phyloP scores from a whole-genome alignment of 352 stramenopile species.

The Aphanomyces invadans region DNA sequence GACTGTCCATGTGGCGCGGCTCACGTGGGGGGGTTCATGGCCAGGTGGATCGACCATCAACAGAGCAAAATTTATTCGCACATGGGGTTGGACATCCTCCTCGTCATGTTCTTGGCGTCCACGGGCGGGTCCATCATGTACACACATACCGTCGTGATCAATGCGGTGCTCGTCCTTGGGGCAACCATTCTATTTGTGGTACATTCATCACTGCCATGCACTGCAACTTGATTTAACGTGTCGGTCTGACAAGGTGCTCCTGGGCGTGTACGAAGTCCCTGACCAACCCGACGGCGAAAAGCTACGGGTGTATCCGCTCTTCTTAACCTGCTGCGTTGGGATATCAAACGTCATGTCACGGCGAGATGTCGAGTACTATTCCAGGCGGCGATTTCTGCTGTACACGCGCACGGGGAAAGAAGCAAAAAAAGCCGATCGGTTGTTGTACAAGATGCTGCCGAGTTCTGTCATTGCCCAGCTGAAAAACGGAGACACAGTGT shows the following conservation, averaged over 20 bases:
- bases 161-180: conserved; percentile 50
- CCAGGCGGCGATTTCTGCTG: conserved; percentile 70
- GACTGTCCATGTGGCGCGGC: background rate
- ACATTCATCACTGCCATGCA: background rate
- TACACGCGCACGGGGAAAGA: conserved; percentile 74
- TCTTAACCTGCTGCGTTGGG: conserved; percentile 69
- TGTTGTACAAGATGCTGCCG: conserved; percentile 86
- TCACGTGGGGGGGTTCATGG: too few species aligned
- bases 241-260: background rate
- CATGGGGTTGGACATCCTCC: conserved; percentile 62
- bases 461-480: conserved; percentile 72
- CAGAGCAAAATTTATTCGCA: conserved; percentile 45
- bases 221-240: background rate
- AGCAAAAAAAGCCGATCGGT: conserved; percentile 69
- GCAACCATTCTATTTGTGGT: conserved; percentile 17
- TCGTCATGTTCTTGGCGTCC: conserved; percentile 79
- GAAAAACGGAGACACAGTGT: conserved; percentile 77
- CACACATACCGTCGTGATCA: conserved; percentile 21
- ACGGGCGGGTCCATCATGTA: conserved; percentile 73
- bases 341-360: conserved; percentile 75
- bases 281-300: conserved; percentile 4
- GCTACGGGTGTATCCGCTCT: conserved; percentile 47
- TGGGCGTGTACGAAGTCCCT: background rate
- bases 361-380: conserved; percentile 75
- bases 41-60: conserved; percentile 17